Base-by-base conservation (phyloP, 257 asterid genomes). In the Przewalskia tangutica region DNA sequence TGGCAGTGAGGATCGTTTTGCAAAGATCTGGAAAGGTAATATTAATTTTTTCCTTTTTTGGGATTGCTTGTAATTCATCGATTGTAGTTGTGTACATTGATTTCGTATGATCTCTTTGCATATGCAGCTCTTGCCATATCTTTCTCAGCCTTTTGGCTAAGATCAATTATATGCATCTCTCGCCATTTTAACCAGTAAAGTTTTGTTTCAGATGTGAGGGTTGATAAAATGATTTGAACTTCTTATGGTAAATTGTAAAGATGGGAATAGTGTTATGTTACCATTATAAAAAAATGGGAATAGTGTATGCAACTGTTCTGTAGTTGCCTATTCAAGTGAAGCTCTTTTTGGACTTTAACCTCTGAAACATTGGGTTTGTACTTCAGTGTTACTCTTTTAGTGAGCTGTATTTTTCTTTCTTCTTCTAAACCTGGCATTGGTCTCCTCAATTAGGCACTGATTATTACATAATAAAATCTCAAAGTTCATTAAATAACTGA, bases 1-100 rank as follows among this genome's bases (percentile, higher is more conserved):
- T 87, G 94, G 95, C 51, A 93, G 99, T 79, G 99, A 96, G 90
- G 99, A 96, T 85, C 86, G 94, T 83, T 91, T 27, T 48, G 97
- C 97, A 68, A 96, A 91, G 89, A 90, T 96, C 86, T 96, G 99
- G 99, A 96, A 92, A 96, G 98, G 99, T 96, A 83, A 82, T 48
- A 13, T 64, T 36, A 55, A 83, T 64, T 77, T 81, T 11, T 38
- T 44, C 55, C 20, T 80, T 50, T 20, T 40, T 12, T 17, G 59
- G 32, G n/a, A 77, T 27, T 18, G 48, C 16, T 16, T 79, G 54
- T 81, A 81, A 65, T 50, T 81, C 50, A 16, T 14, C 50, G 6
- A 48, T 17, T 14, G 14, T 59, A 59, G 82, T 40, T 44, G 23
- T 44, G 54, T n/a, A 59, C 73, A 20, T 79, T 40, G 53, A 58